Evolutionary conservation across 2,329 filamentous ascomycete species (phyloP).

Genomic region (Samsoniella hepiali): DNA sequence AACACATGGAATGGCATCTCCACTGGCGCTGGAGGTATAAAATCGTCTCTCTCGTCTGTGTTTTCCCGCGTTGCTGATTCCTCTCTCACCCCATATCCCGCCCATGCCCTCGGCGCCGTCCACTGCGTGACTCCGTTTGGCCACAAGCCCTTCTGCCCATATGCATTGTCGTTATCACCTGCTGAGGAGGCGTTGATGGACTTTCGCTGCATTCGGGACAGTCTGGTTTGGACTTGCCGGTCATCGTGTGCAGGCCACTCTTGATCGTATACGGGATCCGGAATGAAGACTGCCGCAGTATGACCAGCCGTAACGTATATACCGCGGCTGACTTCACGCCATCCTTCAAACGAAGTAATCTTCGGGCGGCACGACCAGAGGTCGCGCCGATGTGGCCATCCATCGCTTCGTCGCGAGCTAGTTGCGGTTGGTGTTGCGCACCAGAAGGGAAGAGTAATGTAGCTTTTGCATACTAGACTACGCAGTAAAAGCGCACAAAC

Average conservation of each 20-base stretch:
- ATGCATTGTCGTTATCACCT: neutral
- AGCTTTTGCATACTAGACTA: neutral
- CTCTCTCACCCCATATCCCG: neutral
- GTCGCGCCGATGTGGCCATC: neutral
- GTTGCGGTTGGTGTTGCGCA: neutral
- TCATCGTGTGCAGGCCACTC: neutral
- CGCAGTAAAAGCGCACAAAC: neutral
- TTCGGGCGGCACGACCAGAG: neutral
- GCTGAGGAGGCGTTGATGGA: neutral
- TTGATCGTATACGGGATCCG: neutral
- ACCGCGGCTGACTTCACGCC: neutral
- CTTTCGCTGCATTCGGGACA: neutral
- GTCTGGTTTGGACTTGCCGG: too few relatives aligned
- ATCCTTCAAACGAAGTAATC: neutral
- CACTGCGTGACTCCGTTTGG: neutral
- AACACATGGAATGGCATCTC: neutral
- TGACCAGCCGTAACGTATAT: neutral
- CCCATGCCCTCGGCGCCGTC: neutral
- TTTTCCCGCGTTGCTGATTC: neutral
- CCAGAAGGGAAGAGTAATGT: neutral
- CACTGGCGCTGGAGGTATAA: neutral
- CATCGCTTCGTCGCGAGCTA: neutral
- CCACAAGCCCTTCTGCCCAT: neutral
- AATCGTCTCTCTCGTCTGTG: neutral
- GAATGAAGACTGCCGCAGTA: neutral